These are phyloP conservation scores for Phoma sp. DNA, from an alignment of 2,329 filamentous ascomycete species.

Conservation along the genomic window DNA sequence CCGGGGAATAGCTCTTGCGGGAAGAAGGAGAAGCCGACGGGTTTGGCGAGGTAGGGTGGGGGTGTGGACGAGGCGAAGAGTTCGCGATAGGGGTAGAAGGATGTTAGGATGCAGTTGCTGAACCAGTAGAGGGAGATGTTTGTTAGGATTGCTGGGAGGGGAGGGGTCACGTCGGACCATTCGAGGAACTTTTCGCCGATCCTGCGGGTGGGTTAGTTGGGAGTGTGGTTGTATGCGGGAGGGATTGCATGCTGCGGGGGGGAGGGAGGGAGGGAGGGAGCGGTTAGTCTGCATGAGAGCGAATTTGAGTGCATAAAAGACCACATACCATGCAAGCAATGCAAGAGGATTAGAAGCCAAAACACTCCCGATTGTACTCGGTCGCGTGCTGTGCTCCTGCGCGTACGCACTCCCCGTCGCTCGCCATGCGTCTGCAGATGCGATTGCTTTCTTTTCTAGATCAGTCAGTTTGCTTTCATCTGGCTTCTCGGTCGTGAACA, in stretches of 20 bases:
- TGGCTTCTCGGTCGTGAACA: slow-evolving; percentile 13
- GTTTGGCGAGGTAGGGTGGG: slow-evolving; percentile 42
- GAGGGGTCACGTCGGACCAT: slow-evolving; percentile 58
- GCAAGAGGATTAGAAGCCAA: slow-evolving; percentile 64
- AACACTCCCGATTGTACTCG: slow-evolving; percentile 64
- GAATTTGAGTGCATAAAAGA: not conserved
- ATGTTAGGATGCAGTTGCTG: slow-evolving; percentile 55
- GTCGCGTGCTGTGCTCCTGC: slow-evolving; percentile 61
- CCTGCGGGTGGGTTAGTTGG: slow-evolving; percentile 30
- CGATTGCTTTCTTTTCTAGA: slow-evolving; percentile 28
- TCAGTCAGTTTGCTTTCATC: slow-evolving; percentile 26
- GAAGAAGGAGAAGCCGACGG: slow-evolving; percentile 55
- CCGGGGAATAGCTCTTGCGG: slow-evolving; percentile 52
- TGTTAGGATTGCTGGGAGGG: slow-evolving; percentile 57
- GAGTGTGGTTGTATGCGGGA: too few species aligned
- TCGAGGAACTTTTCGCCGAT: slow-evolving; percentile 66
- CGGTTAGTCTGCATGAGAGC: slow-evolving; percentile 1
- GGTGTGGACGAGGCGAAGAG: slow-evolving; percentile 6
- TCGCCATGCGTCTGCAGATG: slow-evolving; percentile 41
- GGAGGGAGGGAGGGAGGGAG: too few species aligned
- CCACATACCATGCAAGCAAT: slow-evolving; percentile 60
- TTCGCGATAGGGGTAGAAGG: slow-evolving; percentile 60
- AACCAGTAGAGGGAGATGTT: slow-evolving; percentile 65
- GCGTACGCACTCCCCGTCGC: slow-evolving; percentile 59
- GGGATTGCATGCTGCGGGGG: too few species aligned